These are phyloP conservation scores for Vitis hybrid DNA, from an alignment of 177 flowering plant genomes.

Conservation along the genomic window DNA sequence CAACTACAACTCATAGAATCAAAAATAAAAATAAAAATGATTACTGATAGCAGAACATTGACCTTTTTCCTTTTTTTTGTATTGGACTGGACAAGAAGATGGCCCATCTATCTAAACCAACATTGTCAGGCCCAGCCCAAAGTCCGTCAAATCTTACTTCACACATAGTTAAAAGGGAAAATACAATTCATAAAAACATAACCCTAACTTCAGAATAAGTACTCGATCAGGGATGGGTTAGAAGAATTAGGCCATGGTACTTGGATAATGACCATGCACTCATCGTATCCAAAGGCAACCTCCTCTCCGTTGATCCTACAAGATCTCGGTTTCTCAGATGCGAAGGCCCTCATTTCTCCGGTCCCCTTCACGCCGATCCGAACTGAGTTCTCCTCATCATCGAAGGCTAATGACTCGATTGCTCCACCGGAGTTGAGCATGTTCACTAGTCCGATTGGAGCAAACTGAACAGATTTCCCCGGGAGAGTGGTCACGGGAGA, in stretches of 20 bases:
- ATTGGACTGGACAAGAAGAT: no score
- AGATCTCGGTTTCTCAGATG: slow-evolving; percentile 52
- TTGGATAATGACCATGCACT: slow-evolving; percentile 47
- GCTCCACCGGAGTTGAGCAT: slow-evolving; percentile 94
- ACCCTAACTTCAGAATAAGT: slow-evolving; percentile 36
- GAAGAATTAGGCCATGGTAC: slow-evolving; percentile 71
- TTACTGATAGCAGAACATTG: no score
- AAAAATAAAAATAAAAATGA: no score
- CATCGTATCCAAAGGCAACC: slow-evolving; percentile 50
- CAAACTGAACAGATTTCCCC: slow-evolving; percentile 47
- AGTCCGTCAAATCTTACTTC: no score
- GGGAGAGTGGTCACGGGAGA: slow-evolving; percentile 49
- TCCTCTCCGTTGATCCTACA: slow-evolving; percentile 52
- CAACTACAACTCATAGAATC: no score
- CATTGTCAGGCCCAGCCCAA: no score
- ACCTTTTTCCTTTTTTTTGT: no score
- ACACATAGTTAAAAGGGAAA: background rate
- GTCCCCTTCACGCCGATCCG: slow-evolving; percentile 59
- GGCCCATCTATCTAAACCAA: no score
- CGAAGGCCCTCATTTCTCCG: slow-evolving; percentile 71
- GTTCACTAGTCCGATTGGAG: slow-evolving; percentile 82
- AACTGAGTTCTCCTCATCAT: slow-evolving; percentile 29
- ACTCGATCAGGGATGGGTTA: slow-evolving; percentile 40
- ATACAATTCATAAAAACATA: background rate
- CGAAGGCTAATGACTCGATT: slow-evolving; percentile 42